Evolutionary conservation across 2,329 filamentous ascomycete species (phyloP), one percentile per base, ranked within the genome.

Genomic region (Diaporthe eres): DNA sequence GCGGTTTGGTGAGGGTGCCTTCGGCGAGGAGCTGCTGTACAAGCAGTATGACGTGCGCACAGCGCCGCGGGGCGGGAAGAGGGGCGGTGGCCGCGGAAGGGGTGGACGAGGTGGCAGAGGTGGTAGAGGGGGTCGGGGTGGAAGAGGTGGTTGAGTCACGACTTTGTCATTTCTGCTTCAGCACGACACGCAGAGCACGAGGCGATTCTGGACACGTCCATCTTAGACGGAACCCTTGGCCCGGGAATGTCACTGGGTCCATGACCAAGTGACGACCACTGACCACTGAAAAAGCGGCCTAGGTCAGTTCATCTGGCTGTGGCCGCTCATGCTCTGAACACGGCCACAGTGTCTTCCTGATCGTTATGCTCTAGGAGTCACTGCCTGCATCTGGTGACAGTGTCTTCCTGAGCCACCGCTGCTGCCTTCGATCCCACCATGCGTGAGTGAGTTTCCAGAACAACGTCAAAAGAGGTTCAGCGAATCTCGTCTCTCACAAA

Each of bases 1-100:
- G 80, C 88, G 94, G 34, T 89, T 98, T 75, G 92, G 90, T 1
- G 95, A 98, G 86, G 92, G 92, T 15, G 93, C 92, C 0, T 98
- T 98, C 84, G 93, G 89, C 0, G 90, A 91, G 77, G 95, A 98
- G 83, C 91, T 86, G 82, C 81, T 98, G 51, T 95, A 92, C 80
- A 91, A 92, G 81, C 85, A 90, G 71, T 88, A 89, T 78, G 86
- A 88, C 82, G 80, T 76, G 77, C 78, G 80, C 78, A 78, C 77
- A 60, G 82, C 74, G 80, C 84, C 53, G 80, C 84, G 82, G 78
- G 87, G 82, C 78, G 86, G 80, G 77, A 84, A 81, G 72, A 81
- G 83, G 60, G 83, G 84, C 12, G 83, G 82, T 47, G 84, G 85
- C 61, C 83, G 80, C 7, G 78, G 83, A n/a, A 31, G 63, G 9